These are phyloP conservation scores for Starmerella etchellsii DNA, from an alignment of 805 yeast species.

Conservation along the genomic window DNA sequence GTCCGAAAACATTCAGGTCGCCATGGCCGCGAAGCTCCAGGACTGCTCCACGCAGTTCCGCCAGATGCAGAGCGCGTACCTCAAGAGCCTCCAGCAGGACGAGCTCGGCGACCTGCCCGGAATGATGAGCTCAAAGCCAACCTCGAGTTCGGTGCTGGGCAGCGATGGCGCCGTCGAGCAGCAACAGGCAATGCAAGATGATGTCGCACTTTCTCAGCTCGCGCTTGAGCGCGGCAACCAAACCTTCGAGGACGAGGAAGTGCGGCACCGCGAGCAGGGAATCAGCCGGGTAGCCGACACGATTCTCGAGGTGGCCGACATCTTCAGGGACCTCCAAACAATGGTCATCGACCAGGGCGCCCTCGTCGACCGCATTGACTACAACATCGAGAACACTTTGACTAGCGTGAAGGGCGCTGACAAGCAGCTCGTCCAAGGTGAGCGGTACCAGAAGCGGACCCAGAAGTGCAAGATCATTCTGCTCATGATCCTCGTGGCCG, in stretches of 20 bases:
- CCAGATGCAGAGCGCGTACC: constrained; percentile 77
- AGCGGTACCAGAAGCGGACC: constrained; percentile 70
- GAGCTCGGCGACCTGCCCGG: constrained; percentile 20
- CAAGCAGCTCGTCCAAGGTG: constrained; percentile 63
- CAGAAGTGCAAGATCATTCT: constrained; percentile 83
- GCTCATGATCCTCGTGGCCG: constrained; percentile 54
- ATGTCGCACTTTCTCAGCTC: constrained; percentile 25
- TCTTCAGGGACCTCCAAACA: constrained; percentile 83
- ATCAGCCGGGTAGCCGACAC: constrained; percentile 87
- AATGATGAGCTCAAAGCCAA: constrained; percentile 2
- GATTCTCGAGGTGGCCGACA: constrained; percentile 81
- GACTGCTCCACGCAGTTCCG: constrained; percentile 64
- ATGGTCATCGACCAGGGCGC: constrained; percentile 94
- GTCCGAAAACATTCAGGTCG: constrained; percentile 68
- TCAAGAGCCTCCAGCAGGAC: constrained; percentile 51
- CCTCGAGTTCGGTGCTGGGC: not conserved
- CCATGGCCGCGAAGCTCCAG: constrained; percentile 76
- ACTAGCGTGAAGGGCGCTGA: constrained; percentile 66
- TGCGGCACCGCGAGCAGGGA: constrained; percentile 74
- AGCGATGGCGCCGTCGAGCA: not conserved
- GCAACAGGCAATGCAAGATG: constrained; percentile 24
- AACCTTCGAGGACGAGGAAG: constrained; percentile 21
- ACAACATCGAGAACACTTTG: constrained; percentile 71
- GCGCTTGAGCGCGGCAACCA: constrained; percentile 27
- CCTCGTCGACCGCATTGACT: constrained; percentile 82